Evolutionary conservation across 805 yeast species (phyloP), one percentile per base, ranked within the genome.

Genomic region (Suhomyces sp.): DNA sequence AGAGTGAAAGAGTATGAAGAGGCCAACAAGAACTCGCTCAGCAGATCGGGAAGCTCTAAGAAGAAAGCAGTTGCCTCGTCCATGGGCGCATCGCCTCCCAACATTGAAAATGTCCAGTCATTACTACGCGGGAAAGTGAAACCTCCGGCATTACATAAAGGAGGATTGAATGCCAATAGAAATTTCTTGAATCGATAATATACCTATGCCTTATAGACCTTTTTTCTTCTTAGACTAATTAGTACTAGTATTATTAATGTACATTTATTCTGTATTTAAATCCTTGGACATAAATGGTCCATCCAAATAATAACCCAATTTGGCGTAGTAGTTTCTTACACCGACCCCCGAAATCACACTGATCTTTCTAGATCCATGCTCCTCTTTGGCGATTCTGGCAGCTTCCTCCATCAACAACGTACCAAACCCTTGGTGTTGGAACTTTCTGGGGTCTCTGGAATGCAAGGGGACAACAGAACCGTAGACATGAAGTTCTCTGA

Each of bases 391-490:
- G 54, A 94, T 94, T 58, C 97, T 81, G 62, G 90, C 98, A 3
- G 99, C 99, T 70, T 94, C 99, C 70, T 94, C 98, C 99, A 94
- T 94, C 48, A 94, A 72, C 62, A 94, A 77, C 5, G 99, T 93
- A 57, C 99, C 99, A 67, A 93, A 94, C 19, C 99, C 99, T 77
- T 94, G 99, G 75, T 94, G 99, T 74, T 94, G 99, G 77, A 94
- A 94, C 70, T 94, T 94, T 64, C 97, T 81, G 44, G 99, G 99
- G 71, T 94, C 99, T 59, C 98, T 81, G 3, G 96, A 87, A 68
- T 94, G 99, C 52, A 94, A 72, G 3, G 99, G 98, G 19, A 94
- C 99, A 17, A 92, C 99, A 3, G 96, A 88, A 12, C 99, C 99
- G 64, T 94, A 94, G 27, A 94, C 99, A 63, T 94, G 99, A 58